Evolutionary conservation across 1,139 yeast species (phyloP).

Genomic region (Pichia inconspicua): DNA sequence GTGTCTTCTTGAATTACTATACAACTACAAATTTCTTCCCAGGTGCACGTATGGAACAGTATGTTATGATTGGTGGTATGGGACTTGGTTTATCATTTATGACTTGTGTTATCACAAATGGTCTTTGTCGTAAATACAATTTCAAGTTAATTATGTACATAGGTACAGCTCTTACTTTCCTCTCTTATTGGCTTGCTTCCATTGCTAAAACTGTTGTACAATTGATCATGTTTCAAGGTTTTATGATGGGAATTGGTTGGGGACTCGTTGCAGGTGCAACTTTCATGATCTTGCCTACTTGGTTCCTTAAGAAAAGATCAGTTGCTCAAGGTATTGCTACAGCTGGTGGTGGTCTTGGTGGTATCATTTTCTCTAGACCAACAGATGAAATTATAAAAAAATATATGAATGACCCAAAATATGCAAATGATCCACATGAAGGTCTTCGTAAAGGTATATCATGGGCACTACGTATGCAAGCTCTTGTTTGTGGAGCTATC

Average conservation of each 20-base stretch:
- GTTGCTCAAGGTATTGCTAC: constrained; percentile 49
- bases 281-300: constrained; percentile 46
- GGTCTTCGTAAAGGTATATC: constrained; percentile 46
- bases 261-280: constrained; percentile 56
- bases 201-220: constrained; percentile 54
- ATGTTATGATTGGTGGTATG: constrained; percentile 64
- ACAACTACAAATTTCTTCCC: constrained; percentile 38
- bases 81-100: constrained; percentile 52
- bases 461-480: constrained; percentile 64
- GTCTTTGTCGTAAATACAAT: constrained; percentile 29
- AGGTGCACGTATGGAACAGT: constrained; percentile 53
- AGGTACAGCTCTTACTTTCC: constrained; percentile 47
- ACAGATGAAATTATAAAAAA: constrained; percentile 34
- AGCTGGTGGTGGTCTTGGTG: constrained; percentile 59
- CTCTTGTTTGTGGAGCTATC: constrained; percentile 34
- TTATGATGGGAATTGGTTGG: constrained; percentile 54
- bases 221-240: constrained; percentile 62
- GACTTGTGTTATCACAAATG: constrained; percentile 46
- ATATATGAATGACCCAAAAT: constrained; percentile 9
- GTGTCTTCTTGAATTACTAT: constrained; percentile 58
- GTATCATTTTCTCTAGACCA: constrained; percentile 34
- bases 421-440: constrained; percentile 7
- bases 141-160: constrained; percentile 33
- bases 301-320: constrained; percentile 52
- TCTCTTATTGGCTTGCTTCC: constrained; percentile 58